phyloP scores from a whole-genome alignment of 148 eudicot genomes.

The Salicornia ramosissima region DNA sequence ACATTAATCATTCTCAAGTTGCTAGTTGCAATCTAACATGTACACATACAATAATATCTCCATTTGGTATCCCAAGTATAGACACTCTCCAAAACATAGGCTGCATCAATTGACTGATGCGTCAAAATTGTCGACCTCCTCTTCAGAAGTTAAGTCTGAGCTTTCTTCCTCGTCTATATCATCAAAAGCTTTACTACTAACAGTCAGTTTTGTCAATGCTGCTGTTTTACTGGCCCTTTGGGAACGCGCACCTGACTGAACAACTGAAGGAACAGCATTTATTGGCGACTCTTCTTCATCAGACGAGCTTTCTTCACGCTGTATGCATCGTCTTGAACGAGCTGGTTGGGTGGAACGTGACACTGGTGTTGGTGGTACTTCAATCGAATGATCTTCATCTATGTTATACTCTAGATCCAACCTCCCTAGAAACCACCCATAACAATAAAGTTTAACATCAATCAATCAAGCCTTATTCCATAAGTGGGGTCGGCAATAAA shows the following conservation, averaged over 20 bases:
- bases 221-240: slow-evolving; percentile 95
- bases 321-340: slow-evolving; percentile 51
- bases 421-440: slow-evolving; percentile 38
- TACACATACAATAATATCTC: no score
- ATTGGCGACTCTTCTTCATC: slow-evolving; percentile 54
- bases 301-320: slow-evolving; percentile 59
- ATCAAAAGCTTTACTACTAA: slow-evolving; percentile 33
- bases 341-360: slow-evolving; percentile 46
- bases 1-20: no score
- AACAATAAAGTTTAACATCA: background rate
- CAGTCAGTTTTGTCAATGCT: slow-evolving; percentile 68
- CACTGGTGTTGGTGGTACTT: slow-evolving; percentile 67
- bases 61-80: no score
- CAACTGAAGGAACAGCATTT: slow-evolving; percentile 45
- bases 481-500: no score
- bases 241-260: slow-evolving; percentile 48
- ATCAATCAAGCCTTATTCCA: no score
- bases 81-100: no score
- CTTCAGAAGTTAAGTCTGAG: slow-evolving; percentile 57
- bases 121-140: slow-evolving; percentile 43
- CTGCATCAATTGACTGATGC: slow-evolving; percentile 25
- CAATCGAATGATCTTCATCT: slow-evolving; percentile 36
- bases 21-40: no score
- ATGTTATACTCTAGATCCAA: slow-evolving; percentile 49
- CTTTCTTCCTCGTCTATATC: slow-evolving; percentile 47